Base-by-base conservation (phyloP, 768 basidiomycete genomes). In the Boletus vermiculosoides region DNA sequence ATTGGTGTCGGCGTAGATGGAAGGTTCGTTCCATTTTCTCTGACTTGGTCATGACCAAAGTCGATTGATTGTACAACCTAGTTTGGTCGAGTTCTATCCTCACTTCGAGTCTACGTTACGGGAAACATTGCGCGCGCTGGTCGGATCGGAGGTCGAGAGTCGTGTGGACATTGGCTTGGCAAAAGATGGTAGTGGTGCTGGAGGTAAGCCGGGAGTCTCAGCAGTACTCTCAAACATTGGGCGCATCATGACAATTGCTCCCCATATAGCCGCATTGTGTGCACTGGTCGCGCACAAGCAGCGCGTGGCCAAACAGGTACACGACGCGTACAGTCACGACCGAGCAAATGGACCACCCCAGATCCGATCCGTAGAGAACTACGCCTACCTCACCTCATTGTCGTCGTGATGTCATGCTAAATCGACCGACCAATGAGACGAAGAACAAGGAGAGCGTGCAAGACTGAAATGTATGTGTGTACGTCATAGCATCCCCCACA, bases 131-230 rank as follows among this genome's bases (percentile, higher is more conserved):
- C 77, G 82, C n/a, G 68, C 74, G 4, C 67, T 98, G 22, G 83
- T 98, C 3, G 96, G 96, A 3, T 77, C 83, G 40, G 85, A 90
- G 33, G 85, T 90, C 8, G 93, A 95, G 76, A 78, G 83, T 65
- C 77, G 84, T 31, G 85, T 97, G 1, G 81, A 87, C 48, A 90
- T 98, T 64, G 96, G 93, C 37, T 70, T 98, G 69, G 97, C 97
- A 5, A 98, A 97, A 73, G 97, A 99, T 64, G 97, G 97, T 13
- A 95, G 92, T 66, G 97, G 96, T 37, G 94, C 94, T 41, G 97
- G 97, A 68, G 96, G 95, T 97, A 72, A 75, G 89, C 37, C n/a
- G 18, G 39, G n/a, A 18, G 18, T 52, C 30, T 10, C 28, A 11
- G 16, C 13, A 18, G 31, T 5, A 12, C 49, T 41, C 23, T 45